Evolutionary conservation across 345 rosid genomes (phyloP).

Genomic region (Brassica nigra): DNA sequence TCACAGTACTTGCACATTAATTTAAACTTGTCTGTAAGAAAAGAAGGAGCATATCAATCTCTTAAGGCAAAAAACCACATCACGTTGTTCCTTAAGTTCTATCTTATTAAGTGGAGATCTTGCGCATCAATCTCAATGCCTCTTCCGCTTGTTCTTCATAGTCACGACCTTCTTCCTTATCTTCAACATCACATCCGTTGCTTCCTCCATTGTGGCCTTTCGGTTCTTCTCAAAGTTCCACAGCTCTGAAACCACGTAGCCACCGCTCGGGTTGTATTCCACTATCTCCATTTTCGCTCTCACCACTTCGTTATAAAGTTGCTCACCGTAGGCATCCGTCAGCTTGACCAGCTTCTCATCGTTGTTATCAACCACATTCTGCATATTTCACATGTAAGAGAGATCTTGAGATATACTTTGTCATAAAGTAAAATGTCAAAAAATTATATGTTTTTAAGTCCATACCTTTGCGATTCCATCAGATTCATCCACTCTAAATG

Average conservation of each 20-base stretch:
- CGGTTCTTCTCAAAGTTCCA: slow-evolving; percentile 29
- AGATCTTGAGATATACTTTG: not conserved
- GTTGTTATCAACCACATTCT: slow-evolving; percentile 29
- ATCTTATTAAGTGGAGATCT: not conserved
- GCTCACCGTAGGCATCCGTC: slow-evolving; percentile 30
- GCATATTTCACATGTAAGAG: slow-evolving; percentile 2
- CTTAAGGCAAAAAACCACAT: not conserved
- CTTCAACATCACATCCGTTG: slow-evolving; percentile 21
- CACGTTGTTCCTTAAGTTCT: not conserved
- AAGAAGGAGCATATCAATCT: not conserved
- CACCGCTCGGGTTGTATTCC: slow-evolving; percentile 39
- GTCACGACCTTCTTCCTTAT: not conserved
- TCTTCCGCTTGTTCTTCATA: slow-evolving; percentile 21
- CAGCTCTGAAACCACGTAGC: slow-evolving; percentile 25
- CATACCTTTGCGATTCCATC: slow-evolving; percentile 38
- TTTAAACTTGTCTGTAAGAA: not conserved
- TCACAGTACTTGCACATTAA: not conserved
- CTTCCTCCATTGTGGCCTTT: slow-evolving; percentile 31
- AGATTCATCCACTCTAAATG: slow-evolving; percentile 43
- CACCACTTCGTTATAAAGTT: slow-evolving; percentile 26
- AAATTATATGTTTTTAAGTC: not conserved
- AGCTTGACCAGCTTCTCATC: slow-evolving; percentile 27
- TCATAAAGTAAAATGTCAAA: not conserved
- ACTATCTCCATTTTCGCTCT: slow-evolving; percentile 29
- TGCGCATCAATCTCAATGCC: slow-evolving; percentile 1